Conservation (phyloP, 2,329 filamentous ascomycete species). For the Reticulascus tulasneorum region DNA sequence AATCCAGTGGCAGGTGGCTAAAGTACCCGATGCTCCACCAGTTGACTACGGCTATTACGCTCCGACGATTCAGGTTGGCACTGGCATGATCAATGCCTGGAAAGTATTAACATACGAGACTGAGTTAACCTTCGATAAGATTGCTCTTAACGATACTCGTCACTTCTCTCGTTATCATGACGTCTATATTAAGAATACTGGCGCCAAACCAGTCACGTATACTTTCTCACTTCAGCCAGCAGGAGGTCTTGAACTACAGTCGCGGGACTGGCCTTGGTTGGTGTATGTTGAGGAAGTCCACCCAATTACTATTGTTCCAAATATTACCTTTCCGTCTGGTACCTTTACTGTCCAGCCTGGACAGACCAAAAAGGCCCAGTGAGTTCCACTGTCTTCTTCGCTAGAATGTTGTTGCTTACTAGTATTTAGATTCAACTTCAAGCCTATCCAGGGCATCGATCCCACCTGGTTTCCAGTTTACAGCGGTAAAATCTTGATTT, state of each 20-base stretch:
- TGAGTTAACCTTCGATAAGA: constrained; percentile 30
- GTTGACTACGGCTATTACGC: constrained; percentile 16
- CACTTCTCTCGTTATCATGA: constrained; percentile 26
- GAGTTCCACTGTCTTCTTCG: not conserved
- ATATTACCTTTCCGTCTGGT: constrained; percentile 7
- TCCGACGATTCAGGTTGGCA: constrained; percentile 34
- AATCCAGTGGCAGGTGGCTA: constrained; percentile 23
- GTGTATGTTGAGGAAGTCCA: constrained; percentile 9
- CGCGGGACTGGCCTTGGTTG: constrained; percentile 7
- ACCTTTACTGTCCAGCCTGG: constrained; percentile 11
- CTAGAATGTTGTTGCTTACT: not conserved
- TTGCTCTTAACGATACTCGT: constrained; percentile 40
- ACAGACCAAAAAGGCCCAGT: constrained; percentile 13
- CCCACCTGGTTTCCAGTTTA: constrained; percentile 33
- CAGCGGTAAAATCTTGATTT: constrained; percentile 37
- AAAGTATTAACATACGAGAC: constrained; percentile 35
- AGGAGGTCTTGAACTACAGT: constrained; percentile 28
- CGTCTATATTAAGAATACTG: constrained; percentile 31
- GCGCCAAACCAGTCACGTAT: constrained; percentile 27
- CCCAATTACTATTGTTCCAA: constrained; percentile 6
- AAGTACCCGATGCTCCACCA: constrained; percentile 2
- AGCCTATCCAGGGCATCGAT: constrained; percentile 22
- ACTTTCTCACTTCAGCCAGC: constrained; percentile 23
- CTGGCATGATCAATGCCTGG: constrained; percentile 36
- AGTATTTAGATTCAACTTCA: constrained; percentile 19